Evolutionary conservation across 371 early-diverging fungal species (phyloP).

Genomic region (Parasitella parasitica): DNA sequence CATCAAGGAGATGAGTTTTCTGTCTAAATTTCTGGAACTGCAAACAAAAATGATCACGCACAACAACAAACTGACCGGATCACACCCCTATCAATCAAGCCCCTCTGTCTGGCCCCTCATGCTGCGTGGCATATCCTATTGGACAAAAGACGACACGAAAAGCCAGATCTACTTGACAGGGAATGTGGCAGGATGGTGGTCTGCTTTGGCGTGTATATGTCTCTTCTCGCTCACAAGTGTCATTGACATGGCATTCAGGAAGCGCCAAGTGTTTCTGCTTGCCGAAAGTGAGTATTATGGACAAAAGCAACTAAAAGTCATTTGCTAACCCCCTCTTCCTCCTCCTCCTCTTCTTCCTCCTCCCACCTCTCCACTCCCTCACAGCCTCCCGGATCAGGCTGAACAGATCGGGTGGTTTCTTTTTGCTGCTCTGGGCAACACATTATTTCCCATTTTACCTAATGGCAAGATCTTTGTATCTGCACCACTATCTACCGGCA

Average conservation of each 20-base stretch:
- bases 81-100: conserved; percentile 91
- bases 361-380: no score
- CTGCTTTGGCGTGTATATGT: conserved; percentile 59
- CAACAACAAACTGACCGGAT: conserved; percentile 83
- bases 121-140: conserved; percentile 91
- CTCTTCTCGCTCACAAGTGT: conserved; percentile 61
- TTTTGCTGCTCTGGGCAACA: conserved; percentile 82
- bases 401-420: conserved; percentile 84
- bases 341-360: no score
- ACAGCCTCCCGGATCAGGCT: conserved; percentile 57
- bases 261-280: conserved; percentile 42
- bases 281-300: conserved; percentile 73
- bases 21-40: conserved; percentile 82
- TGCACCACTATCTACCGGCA: conserved; percentile 98
- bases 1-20: conserved; percentile 58
- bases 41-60: conserved; percentile 85
- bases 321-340: no score
- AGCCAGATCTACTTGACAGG: conserved; percentile 94
- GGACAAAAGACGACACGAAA: conserved; percentile 63
- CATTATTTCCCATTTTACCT: conserved; percentile 98
- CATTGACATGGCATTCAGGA: conserved; percentile 61
- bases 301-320: conserved; percentile 73
- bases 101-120: conserved; percentile 87
- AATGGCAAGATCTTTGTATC: conserved; percentile 93
- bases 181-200: conserved; percentile 95